A percentile compares a stretch with the other conserved stretches of the same genome.
phyloP scores from a whole-genome alignment of 306 rosid species.

The Ormosia semicastrata region DNA sequence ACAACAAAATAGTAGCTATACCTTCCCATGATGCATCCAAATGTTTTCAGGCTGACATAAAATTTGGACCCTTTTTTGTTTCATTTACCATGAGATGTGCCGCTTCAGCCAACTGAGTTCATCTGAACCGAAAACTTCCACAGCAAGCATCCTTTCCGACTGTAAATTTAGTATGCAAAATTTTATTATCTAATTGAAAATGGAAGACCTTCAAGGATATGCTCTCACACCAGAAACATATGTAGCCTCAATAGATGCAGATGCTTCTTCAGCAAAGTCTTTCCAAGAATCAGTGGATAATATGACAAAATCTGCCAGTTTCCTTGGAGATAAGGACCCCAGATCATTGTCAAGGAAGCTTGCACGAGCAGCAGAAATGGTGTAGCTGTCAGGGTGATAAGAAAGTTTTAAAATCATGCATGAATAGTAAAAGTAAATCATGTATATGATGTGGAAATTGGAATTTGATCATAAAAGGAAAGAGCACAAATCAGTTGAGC shows the following conservation, averaged over 20 bases:
- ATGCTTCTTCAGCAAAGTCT: slow-evolving; percentile 50
- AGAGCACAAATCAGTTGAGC: not conserved
- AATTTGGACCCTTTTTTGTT: not conserved
- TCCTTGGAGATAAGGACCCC: slow-evolving; percentile 73
- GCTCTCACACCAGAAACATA: slow-evolving; percentile 70
- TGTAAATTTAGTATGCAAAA: not conserved
- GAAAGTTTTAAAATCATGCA: slow-evolving; percentile 13
- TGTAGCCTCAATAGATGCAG: slow-evolving; percentile 69
- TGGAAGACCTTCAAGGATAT: slow-evolving; percentile 52
- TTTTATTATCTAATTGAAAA: not conserved
- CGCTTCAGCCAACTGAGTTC: not conserved
- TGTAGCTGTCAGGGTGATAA: slow-evolving; percentile 50
- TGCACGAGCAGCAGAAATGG: slow-evolving; percentile 80
- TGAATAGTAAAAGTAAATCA: not conserved
- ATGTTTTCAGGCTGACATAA: not conserved
- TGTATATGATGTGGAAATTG: not conserved
- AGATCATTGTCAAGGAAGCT: slow-evolving; percentile 72
- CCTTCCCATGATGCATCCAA: not conserved
- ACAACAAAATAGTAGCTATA: not conserved
- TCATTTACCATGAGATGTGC: not conserved
- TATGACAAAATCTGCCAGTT: slow-evolving; percentile 82
- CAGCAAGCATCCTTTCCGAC: not conserved
- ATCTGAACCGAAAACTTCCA: not conserved
- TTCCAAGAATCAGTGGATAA: slow-evolving; percentile 67
- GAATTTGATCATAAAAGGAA: not conserved